Base-by-base conservation (phyloP, 2,329 filamentous ascomycete species). In the Trichoderma cornu-damae region DNA sequence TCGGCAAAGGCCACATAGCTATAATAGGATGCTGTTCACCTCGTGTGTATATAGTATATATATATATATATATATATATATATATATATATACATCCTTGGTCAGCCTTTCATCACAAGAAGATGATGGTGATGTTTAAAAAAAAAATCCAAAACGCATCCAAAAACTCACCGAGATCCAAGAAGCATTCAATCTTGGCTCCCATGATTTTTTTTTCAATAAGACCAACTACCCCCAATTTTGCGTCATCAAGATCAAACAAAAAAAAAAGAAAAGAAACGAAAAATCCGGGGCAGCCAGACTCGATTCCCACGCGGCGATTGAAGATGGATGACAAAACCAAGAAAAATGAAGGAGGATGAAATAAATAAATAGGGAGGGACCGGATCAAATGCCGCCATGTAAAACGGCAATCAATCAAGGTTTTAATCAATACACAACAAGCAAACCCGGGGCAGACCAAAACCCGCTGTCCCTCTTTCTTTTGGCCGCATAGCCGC, bases 171-270 rank as follows among this genome's bases (percentile, higher is more conserved):
- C 86, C 81, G 66, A 85, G 79, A 70, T 89, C 86, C 56, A 89
- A 61, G 66, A 87, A 89, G 49, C 78, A 80, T 61, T 86, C 83
- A 62, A 89, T 87, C 57, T 79, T 79, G 54, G 34, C 53, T n/a
- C 79, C 75, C 84, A 88, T 87, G 43, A 22, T 47, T 35, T 11
- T 9, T 4, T 28, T 26, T 14, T 2, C n/a, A 18, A 6, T 12
- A 16, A 12, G 22, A 20, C 14, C 34, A 16, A 18, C 35, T 37
- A 18, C 50, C 50, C 40, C 50, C 26, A 40, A 44, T 53, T 53
- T 24, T 28, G 1, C 24, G 22, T 30, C 6, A 4, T n/a, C 9
- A 16, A 44, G 30, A 53, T 53, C 30, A 6, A 18, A 37, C n/a
- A 11, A n/a, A n/a, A n/a, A n/a, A n/a, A n/a, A n/a, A n/a, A n/a